Evolutionary conservation across 306 rosid species (phyloP), one percentile per base, ranked within the genome.

Genomic region (Ormosia semicastrata): DNA sequence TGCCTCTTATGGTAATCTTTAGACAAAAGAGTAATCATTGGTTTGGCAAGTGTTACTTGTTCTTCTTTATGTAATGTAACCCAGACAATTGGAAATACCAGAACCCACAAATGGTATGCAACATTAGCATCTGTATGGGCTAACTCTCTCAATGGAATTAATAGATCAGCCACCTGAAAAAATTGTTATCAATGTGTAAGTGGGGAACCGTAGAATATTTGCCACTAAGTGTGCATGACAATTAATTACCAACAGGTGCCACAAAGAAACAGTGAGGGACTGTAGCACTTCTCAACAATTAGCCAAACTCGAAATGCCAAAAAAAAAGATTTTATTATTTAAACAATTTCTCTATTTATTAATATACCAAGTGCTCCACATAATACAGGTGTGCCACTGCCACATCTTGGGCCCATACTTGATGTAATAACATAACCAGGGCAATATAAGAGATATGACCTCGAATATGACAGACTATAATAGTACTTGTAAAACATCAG

Each of bases 21-120:
- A 66, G 99, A 96, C 62, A 96, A 87, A 80, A 96, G 99, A 85
- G 84, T 86, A 32, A 94, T 96, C 98, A 96, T 93, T 56, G 98
- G 99, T 87, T 96, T 96, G 60, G 99, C 99, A 71, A 96, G 92
- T 74, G 91, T 66, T 7, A 93, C 93, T 81, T 96, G 99, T 85
- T 96, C 99, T 37, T 96, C 99, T 89, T 96, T 96, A 40, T 88
- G 94, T 75, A 96, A 90, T 62, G 97, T 96, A 54, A 93, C 97
- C 99, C 99, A 96, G 65, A 94, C 99, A 82, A 96, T 96, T 62
- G 99, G 99, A 85, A 96, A 96, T 34, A 96, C 99, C 88, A 96
- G 84, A 74, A 96, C 99, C 99, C 99, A 96, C 83, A 96, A 85
- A 90, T 96, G 99, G 78, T 96, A 96, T 13, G 99, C 98, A 24